Conservation (phyloP, 257 asterid genomes). For the Cynanchum wilfordii region DNA sequence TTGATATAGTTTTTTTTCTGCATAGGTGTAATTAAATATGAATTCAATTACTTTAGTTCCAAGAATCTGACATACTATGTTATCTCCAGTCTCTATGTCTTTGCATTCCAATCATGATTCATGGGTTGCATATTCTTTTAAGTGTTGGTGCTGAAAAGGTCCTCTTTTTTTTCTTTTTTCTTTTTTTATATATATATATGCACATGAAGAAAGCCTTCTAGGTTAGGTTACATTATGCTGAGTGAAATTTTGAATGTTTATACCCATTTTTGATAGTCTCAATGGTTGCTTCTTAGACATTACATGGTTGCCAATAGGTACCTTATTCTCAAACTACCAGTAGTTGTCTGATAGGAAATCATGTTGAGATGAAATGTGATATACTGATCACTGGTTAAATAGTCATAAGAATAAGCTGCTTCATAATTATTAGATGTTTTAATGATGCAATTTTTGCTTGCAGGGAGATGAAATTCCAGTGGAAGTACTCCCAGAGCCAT, state of each 20-base stretch:
- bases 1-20: background rate
- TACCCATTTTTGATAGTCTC: background rate
- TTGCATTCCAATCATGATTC: background rate
- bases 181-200: background rate
- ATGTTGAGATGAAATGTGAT: background rate
- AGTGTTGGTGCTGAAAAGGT: background rate
- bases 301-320: background rate
- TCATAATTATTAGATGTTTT: background rate
- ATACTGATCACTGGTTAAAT: background rate
- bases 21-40: background rate
- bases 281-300: background rate
- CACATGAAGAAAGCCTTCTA: background rate
- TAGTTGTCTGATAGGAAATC: background rate
- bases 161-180: background rate
- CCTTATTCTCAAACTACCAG: background rate
- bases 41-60: background rate
- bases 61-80: background rate
- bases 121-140: background rate
- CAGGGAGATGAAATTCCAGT: constrained; percentile 87
- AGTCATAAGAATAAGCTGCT: background rate
- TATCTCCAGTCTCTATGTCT: background rate
- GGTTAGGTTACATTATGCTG: background rate
- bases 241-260: background rate
- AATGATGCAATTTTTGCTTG: constrained; percentile 3
- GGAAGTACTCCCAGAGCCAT: constrained; percentile 61